Evolutionary conservation across 805 yeast species (phyloP).

Genomic region (Starmerella scarabaei): DNA sequence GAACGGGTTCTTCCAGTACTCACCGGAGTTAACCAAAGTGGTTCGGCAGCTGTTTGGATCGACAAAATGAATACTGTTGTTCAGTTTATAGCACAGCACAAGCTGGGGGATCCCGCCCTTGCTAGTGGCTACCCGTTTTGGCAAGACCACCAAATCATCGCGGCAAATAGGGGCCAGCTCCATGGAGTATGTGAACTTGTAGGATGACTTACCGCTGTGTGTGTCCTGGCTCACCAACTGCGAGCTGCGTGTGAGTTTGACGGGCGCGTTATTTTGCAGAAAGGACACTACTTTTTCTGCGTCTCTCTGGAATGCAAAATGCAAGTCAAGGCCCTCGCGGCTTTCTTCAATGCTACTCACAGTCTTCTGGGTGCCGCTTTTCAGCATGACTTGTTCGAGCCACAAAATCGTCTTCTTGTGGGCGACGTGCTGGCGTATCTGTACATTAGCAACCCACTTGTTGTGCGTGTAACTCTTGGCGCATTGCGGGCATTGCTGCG

Average conservation of each 20-base stretch:
- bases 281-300: constrained; percentile 93
- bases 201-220: constrained; percentile 75
- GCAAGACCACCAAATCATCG: constrained; percentile 88
- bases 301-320: constrained; percentile 74
- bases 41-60: constrained; percentile 73
- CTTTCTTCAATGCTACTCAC: constrained; percentile 88
- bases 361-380: constrained; percentile 83
- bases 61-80: constrained; percentile 72
- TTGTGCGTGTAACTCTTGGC: constrained; percentile 93
- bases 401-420: constrained; percentile 94
- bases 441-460: constrained; percentile 97
- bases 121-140: constrained; percentile 70
- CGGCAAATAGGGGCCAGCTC: constrained; percentile 95
- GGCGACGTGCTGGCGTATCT: constrained; percentile 91
- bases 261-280: constrained; percentile 70
- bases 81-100: constrained; percentile 71
- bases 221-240: constrained; percentile 86
- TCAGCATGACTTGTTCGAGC: constrained; percentile 87
- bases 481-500: constrained; percentile 98
- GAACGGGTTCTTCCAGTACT: constrained; percentile 78
- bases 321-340: constrained; percentile 90
- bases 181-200: constrained; percentile 82
- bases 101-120: constrained; percentile 72
- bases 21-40: constrained; percentile 56
- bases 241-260: constrained; percentile 69